Conservation (phyloP, 805 yeast genomes). For the Saccharomycopsis fermentans region DNA sequence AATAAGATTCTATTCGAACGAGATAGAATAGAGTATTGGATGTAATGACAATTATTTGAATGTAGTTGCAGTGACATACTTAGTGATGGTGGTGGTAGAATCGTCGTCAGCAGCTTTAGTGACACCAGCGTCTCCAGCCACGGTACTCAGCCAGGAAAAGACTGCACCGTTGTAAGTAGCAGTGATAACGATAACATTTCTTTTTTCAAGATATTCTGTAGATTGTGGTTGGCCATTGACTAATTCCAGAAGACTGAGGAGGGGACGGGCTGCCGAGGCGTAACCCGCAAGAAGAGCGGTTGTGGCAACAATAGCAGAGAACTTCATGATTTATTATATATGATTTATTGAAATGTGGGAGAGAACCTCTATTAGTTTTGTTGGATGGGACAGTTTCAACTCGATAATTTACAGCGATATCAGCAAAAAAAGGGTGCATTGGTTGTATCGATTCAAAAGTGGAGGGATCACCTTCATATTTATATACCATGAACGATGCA, state of each 20-base stretch:
- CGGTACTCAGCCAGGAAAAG: slow-evolving; percentile 6
- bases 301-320: background rate
- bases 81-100: background rate
- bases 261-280: background rate
- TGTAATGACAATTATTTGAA: too few species aligned
- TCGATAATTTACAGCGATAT: too few species aligned
- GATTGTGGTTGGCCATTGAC: background rate
- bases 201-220: background rate
- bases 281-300: background rate
- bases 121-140: slow-evolving; percentile 4
- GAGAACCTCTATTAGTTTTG: too few species aligned
- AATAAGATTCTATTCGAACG: too few species aligned
- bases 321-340: slow-evolving; percentile 2
- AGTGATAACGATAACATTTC: slow-evolving; percentile 3
- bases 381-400: too few species aligned
- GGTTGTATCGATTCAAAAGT: background rate
- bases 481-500: background rate
- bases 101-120: slow-evolving; percentile 2
- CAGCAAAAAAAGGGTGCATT: too few species aligned
- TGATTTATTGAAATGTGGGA: too few species aligned
- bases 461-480: too few species aligned
- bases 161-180: slow-evolving; percentile 11
- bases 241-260: background rate
- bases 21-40: too few species aligned
- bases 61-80: background rate